A percentile compares a stretch with the other conserved stretches of the same genome.
Evolutionary conservation across 495 filamentous ascomycete species (phyloP).

Genomic region (Hyaloscypha finlandica): DNA sequence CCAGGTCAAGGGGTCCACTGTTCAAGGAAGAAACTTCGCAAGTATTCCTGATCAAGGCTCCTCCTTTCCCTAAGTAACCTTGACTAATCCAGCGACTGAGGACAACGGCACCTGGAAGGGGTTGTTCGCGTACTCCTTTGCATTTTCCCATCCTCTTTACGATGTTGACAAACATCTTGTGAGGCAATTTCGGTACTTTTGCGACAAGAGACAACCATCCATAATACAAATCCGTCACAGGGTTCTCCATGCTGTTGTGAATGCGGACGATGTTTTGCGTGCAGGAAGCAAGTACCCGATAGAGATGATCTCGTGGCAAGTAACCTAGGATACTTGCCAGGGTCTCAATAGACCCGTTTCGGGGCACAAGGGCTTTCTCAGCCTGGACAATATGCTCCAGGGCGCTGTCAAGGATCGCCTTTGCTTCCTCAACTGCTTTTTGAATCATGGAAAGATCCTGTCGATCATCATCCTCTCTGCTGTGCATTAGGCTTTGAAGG

Average conservation of each 20-base stretch:
- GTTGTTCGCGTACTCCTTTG: background rate
- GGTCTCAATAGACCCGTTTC: background rate
- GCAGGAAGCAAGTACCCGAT: background rate
- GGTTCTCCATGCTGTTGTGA: background rate
- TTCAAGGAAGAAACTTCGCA: constrained; percentile 1
- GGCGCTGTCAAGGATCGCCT: background rate
- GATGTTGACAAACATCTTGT: background rate
- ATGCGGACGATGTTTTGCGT: background rate
- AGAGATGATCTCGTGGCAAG: background rate
- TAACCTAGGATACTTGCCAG: background rate
- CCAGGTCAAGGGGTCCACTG: constrained; percentile 17
- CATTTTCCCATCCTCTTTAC: constrained; percentile 1
- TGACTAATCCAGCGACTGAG: constrained; percentile 27
- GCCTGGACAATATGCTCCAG: background rate
- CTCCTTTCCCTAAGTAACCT: constrained; percentile 7
- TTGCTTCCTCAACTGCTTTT: background rate
- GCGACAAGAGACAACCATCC: background rate
- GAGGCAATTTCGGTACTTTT: background rate
- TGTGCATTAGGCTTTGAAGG: background rate
- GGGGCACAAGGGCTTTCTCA: background rate
- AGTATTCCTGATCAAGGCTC: constrained; percentile 4
- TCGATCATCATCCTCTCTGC: background rate
- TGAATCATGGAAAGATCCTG: background rate
- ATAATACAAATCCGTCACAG: background rate
- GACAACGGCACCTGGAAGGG: constrained; percentile 2